Conservation (phyloP, 345 rosid species). For the Eucalyptus shirleyi region DNA sequence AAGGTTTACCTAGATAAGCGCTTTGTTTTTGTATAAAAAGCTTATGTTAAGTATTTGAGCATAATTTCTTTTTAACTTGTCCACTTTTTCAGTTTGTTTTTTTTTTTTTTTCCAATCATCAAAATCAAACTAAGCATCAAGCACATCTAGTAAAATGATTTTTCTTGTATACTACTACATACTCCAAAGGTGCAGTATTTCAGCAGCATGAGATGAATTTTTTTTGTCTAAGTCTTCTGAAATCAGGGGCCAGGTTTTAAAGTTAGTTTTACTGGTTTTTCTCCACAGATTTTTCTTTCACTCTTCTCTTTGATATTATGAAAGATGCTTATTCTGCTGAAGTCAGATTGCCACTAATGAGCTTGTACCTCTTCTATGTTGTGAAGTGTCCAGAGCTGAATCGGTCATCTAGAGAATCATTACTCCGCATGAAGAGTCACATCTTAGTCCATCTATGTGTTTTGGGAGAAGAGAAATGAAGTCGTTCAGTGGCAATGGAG, state of each 20-base stretch:
- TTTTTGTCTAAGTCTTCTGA: background rate
- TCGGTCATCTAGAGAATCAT: constrained; percentile 10
- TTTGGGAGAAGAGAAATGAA: constrained; percentile 10
- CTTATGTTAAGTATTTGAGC: background rate
- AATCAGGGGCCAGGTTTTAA: background rate
- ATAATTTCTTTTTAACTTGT: background rate
- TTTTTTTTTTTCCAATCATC: background rate
- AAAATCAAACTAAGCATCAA: background rate
- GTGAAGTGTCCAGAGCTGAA: constrained; percentile 10
- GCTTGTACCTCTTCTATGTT: background rate
- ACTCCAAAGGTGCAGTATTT: background rate
- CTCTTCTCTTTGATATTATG: background rate
- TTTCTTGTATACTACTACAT: background rate
- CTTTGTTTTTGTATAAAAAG: background rate
- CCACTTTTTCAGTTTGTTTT: background rate
- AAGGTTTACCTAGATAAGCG: background rate
- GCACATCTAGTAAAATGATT: background rate
- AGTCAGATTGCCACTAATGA: background rate
- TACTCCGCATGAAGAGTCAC: constrained; percentile 5
- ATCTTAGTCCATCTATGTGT: background rate
- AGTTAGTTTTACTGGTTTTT: background rate
- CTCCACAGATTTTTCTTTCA: background rate
- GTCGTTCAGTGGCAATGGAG: background rate
- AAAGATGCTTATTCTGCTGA: background rate
- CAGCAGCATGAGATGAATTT: background rate